phyloP scores from a whole-genome alignment of 495 filamentous ascomycete species.

The Penicillium mononematosum region DNA sequence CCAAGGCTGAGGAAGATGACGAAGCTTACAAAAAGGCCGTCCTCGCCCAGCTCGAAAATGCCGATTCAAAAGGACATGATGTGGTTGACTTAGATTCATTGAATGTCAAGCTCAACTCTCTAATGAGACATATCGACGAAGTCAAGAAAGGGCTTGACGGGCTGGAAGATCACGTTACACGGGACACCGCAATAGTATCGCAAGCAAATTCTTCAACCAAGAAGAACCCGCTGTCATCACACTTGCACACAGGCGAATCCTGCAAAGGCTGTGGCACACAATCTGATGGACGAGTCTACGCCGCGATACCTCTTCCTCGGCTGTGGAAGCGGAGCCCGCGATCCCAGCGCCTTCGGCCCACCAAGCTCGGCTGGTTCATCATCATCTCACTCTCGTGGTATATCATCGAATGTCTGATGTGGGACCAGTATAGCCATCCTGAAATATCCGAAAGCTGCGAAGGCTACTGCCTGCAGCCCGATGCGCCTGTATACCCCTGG shows the following conservation, averaged over 20 bases:
- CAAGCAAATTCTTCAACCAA: slow-evolving; percentile 17
- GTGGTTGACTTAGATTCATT: slow-evolving; percentile 57
- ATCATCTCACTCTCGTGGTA: slow-evolving; percentile 55
- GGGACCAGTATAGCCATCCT: slow-evolving; percentile 60
- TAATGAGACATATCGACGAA: slow-evolving; percentile 61
- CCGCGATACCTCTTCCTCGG: slow-evolving; percentile 56
- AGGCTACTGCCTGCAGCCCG: slow-evolving; percentile 46
- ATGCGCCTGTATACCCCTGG: slow-evolving; percentile 48
- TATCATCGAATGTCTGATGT: slow-evolving; percentile 59
- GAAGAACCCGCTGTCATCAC: slow-evolving; percentile 8
- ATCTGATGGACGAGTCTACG: slow-evolving; percentile 30
- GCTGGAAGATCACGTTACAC: slow-evolving; percentile 60
- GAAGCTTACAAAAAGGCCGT: slow-evolving; percentile 36
- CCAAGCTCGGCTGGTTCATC: slow-evolving; percentile 54
- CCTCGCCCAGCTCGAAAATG: slow-evolving; percentile 36
- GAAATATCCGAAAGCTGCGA: slow-evolving; percentile 44
- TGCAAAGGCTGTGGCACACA: slow-evolving; percentile 32
- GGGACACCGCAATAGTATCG: slow-evolving; percentile 29
- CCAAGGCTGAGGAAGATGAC: slow-evolving; percentile 40
- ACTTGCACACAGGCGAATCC: slow-evolving; percentile 14
- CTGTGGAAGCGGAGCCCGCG: slow-evolving; percentile 51
- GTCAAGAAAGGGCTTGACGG: slow-evolving; percentile 65
- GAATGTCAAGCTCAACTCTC: slow-evolving; percentile 56
- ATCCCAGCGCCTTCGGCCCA: slow-evolving; percentile 49
- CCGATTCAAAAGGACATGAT: slow-evolving; percentile 35